Base-by-base conservation (phyloP, 1,284 basidiomycete genomes). In the Marasmius oreades region DNA sequence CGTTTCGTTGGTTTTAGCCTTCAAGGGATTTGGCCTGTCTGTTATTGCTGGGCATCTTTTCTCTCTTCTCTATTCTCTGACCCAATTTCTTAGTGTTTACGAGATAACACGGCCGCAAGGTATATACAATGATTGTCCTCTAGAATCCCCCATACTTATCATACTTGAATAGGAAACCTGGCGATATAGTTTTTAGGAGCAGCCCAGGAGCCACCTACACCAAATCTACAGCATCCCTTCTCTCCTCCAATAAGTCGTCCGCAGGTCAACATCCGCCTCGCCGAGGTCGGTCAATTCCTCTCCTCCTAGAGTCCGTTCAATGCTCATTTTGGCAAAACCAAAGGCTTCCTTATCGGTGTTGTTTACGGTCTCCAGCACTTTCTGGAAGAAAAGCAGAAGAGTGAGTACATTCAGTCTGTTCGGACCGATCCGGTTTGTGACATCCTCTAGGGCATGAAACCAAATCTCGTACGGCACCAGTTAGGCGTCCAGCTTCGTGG, bases 341-440 rank as follows among this genome's bases (percentile, higher is more conserved):
- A 55, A 50, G n/a, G 23, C 47, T 33, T 50, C 47, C 2, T 18
- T 31, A 11, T 26, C 14, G 18, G n/a, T 50, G 3, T 16, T 10
- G 26, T 50, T 20, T 8, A 28, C 12, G 7, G n/a, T n/a, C 33
- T 26, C 37, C 23, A 28, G 23, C 22, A 45, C 36, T 8, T 23
- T 45, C 20, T 37, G 31, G 34, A 47, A 50, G 22, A 47, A 55
- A 18, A 55, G 50, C 8, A 59, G 34, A 22, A 59, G 46, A 24
- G 50, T 52, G 10, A 52, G 10, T 2, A 55, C 53, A 12, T 45
- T 37, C 23, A 59, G 11, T 24, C 56, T 20, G 10, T 53, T 37
- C 5, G 28, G 28, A 31, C 28, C 28, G 28, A 31, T 31, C 5
- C 10, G 28, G 45, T 18, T 52, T n/a, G 52, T 37, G 2, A 43